These are phyloP conservation scores for Cyclotella choctawhatcheeana DNA, from an alignment of 108 stramenopile species.

Conservation along the genomic window DNA sequence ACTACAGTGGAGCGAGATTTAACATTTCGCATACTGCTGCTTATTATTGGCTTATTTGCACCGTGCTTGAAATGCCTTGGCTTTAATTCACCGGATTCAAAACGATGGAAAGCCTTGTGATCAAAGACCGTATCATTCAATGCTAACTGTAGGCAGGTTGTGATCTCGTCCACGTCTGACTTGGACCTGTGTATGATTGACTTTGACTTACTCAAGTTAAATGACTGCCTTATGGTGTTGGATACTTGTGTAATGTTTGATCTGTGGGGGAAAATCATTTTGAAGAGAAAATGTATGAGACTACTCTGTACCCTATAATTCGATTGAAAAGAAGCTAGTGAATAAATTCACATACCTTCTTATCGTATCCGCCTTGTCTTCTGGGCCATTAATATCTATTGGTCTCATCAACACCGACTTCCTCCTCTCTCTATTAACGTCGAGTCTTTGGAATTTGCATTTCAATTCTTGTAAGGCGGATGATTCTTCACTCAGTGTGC, in stretches of 20 bases:
- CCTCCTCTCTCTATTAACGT: slow-evolving; percentile 62
- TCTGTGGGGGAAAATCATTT: background rate
- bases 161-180: slow-evolving; percentile 70
- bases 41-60: too few relatives aligned
- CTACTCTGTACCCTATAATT: background rate
- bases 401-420: slow-evolving; percentile 51
- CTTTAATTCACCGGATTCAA: slow-evolving; percentile 62
- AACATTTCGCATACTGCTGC: too few relatives aligned
- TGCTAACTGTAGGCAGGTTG: slow-evolving; percentile 53
- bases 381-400: slow-evolving; percentile 30
- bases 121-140: slow-evolving; percentile 63
- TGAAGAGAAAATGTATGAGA: background rate
- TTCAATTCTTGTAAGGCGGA: slow-evolving; percentile 42
- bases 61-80: slow-evolving; percentile 25
- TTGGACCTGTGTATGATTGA: slow-evolving; percentile 41
- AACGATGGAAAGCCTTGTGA: slow-evolving; percentile 55
- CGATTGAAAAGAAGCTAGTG: too few relatives aligned
- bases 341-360: slow-evolving; percentile 31
- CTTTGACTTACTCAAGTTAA: slow-evolving; percentile 22
- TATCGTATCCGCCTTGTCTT: slow-evolving; percentile 22
- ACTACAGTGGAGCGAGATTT: too few relatives aligned
- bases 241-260: slow-evolving; percentile 27
- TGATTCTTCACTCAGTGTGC: slow-evolving; percentile 55
- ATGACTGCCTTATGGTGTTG: slow-evolving; percentile 21
- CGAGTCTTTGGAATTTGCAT: slow-evolving; percentile 58